Base-by-base conservation (phyloP, 2,329 filamentous ascomycete species). In the Chaetothyriales sp. region DNA sequence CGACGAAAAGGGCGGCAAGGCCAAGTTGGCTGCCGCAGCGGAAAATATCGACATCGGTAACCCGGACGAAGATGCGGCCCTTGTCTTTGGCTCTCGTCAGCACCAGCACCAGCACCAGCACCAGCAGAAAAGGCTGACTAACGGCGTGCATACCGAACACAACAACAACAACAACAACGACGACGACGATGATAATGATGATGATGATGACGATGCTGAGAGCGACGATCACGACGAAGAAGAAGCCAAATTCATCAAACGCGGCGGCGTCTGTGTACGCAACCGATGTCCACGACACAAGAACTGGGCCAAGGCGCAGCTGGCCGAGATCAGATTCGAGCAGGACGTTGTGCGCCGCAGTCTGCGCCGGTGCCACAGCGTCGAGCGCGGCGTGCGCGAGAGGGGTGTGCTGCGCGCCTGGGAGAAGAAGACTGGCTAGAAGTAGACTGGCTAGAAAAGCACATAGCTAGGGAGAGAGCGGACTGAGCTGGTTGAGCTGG, bases 271-370 rank as follows among this genome's bases (percentile, higher is more conserved):
- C 9, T 74, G 71, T 58, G 63, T 65, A 20, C 71, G 70, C 60
- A 73, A 72, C 52, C 64, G 69, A 3, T 74, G 71, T 52, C 67
- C 72, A 52, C 60, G 70, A 53, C 71, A 74, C 53, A 68, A 68
- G 49, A 68, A 69, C 49, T 73, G 71, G 71, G 58, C 66, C 46
- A 73, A 71, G 55, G 64, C 71, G 3, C 68, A 70, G 52, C 68
- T 57, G 43, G 55, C 55, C 4, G 57, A 60, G 44, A 44, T 59
- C 43, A 46, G 56, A 20, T 60, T 59, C 44, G 58, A 60, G 47
- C 55, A 59, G 45, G 58, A 60, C 32, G 44, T 59, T 22, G 51
- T 58, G 9, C 50, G 54, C 18, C 53, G 56, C 26, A 46, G 48
- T n/a, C 28, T 58, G 39, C 46, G 46, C 25, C 49, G 45, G 18